Base-by-base conservation (phyloP, 148 eudicot genomes). In the Nepenthes mirabilis region DNA sequence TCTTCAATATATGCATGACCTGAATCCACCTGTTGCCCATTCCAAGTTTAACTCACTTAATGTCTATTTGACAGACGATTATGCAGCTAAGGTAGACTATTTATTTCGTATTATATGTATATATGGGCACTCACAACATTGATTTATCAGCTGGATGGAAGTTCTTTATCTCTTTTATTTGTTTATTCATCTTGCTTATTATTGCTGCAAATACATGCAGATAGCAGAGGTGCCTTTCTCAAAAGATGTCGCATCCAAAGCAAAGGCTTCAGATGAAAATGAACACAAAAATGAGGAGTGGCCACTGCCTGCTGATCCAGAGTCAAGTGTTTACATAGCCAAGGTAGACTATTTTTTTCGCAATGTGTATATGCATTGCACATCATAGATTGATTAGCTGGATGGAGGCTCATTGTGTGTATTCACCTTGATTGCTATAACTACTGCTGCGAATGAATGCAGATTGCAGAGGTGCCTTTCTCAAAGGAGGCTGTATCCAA, bases 1-100 rank as follows among this genome's bases (percentile, higher is more conserved):
- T 71, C 91, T 93, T 47, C 89, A 88, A 60, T 69, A 93, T 72
- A 83, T 86, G 91, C 99, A 93, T 63, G 86, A 76, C 33, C 74
- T 88, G 59, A 75, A 70, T 71, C 95, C 96, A 47, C 91, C 99
- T 1, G 77, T 82, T 43, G 57, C 80, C 6, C 91, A 80, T 67
- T 50, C 76, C 52, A 71, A 74, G 63, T 69, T 93, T 74, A 69
- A 59, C 65, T 80, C 96, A 56, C 43, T 70, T 36, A 63, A 63
- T 10, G 77, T 93, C 56, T 80, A 50, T 67, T 48, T 93, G 69
- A 93, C 96, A 1, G 96, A 93, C 52, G 99, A 93, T 81, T 86
- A 88, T 68, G 99, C 99, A 62, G 89, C 99, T 54, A 93, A 93
- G 80, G 99, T 93, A 80, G 34, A 74, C 43, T 47, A 9, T 55